phyloP scores from a whole-genome alignment of 495 filamentous ascomycete species.

The Staphylotrichum longicolle region DNA sequence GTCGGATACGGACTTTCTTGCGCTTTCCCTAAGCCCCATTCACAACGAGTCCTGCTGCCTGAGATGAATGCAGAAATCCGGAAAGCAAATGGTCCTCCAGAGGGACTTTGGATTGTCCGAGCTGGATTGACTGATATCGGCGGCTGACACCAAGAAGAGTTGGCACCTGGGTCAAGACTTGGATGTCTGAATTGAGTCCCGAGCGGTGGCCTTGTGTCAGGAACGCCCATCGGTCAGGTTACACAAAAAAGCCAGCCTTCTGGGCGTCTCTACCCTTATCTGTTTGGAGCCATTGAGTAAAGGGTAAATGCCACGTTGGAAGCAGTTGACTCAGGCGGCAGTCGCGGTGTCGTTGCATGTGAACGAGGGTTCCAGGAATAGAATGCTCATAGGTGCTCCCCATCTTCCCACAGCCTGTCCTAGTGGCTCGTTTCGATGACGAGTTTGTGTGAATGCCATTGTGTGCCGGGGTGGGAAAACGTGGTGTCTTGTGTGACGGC shows the following conservation, averaged over 20 bases:
- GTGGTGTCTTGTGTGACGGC: not conserved
- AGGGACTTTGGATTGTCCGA: too few relatives aligned
- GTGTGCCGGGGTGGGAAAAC: not conserved
- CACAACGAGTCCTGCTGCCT: too few relatives aligned
- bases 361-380: conserved; percentile 4
- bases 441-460: conserved; percentile 12
- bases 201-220: too few relatives aligned
- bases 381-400: not conserved
- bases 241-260: not conserved
- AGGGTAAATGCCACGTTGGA: not conserved
- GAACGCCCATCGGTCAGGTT: not conserved
- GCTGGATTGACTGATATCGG: too few relatives aligned
- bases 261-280: too few relatives aligned
- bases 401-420: not conserved
- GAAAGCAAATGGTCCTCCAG: too few relatives aligned
- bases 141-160: too few relatives aligned
- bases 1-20: conserved; percentile 1
- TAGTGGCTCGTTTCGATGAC: not conserved
- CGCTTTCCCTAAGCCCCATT: not conserved
- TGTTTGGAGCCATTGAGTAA: not conserved
- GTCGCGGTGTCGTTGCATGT: not conserved
- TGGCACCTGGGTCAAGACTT: too few relatives aligned
- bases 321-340: not conserved
- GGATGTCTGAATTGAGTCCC: too few relatives aligned
- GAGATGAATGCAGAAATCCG: too few relatives aligned